These are phyloP conservation scores for Wickerhamomyces alni DNA, from an alignment of 805 yeast species.

Conservation along the genomic window DNA sequence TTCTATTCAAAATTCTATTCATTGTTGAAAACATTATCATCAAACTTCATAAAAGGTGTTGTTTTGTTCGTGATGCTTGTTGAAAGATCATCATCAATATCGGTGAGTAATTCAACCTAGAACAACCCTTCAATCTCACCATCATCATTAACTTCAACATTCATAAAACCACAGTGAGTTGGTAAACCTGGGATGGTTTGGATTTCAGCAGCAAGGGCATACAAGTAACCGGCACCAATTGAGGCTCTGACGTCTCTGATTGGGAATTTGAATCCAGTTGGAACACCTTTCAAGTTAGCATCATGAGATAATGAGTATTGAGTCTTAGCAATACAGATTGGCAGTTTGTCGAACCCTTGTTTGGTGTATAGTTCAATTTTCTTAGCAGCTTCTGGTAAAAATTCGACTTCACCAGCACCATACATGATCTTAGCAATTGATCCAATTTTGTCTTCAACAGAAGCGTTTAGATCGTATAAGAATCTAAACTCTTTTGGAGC, in stretches of 20 bases:
- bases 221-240: slow-evolving; percentile 94
- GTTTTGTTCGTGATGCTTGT: not conserved
- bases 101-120: slow-evolving; percentile 25
- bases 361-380: slow-evolving; percentile 76
- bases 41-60: not conserved
- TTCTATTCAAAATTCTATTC: too few relatives aligned
- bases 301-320: slow-evolving; percentile 96
- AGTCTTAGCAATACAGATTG: slow-evolving; percentile 95
- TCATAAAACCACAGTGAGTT: slow-evolving; percentile 94
- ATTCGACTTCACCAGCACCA: slow-evolving; percentile 83
- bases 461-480: slow-evolving; percentile 62
- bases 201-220: slow-evolving; percentile 94
- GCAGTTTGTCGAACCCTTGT: slow-evolving; percentile 88
- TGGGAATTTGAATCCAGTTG: slow-evolving; percentile 89
- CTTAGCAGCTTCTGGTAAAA: slow-evolving; percentile 71
- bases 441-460: slow-evolving; percentile 75
- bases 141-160: slow-evolving; percentile 83
- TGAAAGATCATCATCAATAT: not conserved
- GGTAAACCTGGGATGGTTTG: slow-evolving; percentile 97
- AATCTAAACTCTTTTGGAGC: slow-evolving; percentile 46
- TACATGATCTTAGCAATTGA: slow-evolving; percentile 85
- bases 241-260: slow-evolving; percentile 91
- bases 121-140: slow-evolving; percentile 95
- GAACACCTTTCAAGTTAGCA: slow-evolving; percentile 89
- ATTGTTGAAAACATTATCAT: slow-evolving; percentile 1